Conservation (phyloP, 78 protist species). For the Planoprotostelium fungivorum region DNA sequence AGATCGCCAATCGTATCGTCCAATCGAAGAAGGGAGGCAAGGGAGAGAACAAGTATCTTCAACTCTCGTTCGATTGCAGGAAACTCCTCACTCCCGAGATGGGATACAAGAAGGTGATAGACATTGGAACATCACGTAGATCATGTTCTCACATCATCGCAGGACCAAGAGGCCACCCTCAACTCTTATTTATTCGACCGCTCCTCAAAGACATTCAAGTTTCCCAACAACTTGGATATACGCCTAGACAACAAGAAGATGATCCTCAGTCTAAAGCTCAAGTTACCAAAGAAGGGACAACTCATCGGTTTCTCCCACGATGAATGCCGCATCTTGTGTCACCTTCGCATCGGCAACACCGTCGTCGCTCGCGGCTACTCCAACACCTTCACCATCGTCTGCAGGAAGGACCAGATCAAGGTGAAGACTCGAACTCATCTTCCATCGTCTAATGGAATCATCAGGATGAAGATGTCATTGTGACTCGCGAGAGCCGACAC, state of each 20-base stretch:
- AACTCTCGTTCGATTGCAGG: neutral
- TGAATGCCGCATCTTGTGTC: neutral
- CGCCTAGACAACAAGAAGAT: neutral
- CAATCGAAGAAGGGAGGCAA: neutral
- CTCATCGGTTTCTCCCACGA: neutral
- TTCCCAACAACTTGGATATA: neutral
- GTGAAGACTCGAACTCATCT: neutral
- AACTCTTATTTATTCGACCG: neutral
- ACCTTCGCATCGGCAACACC: neutral
- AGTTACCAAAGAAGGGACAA: neutral
- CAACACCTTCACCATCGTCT: neutral
- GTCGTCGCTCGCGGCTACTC: neutral
- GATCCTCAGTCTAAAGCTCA: neutral
- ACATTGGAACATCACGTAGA: too few species aligned
- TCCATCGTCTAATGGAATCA: neutral
- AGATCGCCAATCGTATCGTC: neutral
- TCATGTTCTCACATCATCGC: too few species aligned
- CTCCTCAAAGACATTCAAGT: neutral
- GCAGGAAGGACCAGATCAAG: neutral
- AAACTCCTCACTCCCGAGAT: neutral
- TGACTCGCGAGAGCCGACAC: neutral
- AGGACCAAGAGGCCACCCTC: constrained; percentile 1
- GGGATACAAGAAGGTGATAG: neutral
- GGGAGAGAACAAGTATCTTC: neutral
- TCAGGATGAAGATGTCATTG: neutral